Base-by-base conservation (phyloP, 805 yeast species). In the Candida dendrica region DNA sequence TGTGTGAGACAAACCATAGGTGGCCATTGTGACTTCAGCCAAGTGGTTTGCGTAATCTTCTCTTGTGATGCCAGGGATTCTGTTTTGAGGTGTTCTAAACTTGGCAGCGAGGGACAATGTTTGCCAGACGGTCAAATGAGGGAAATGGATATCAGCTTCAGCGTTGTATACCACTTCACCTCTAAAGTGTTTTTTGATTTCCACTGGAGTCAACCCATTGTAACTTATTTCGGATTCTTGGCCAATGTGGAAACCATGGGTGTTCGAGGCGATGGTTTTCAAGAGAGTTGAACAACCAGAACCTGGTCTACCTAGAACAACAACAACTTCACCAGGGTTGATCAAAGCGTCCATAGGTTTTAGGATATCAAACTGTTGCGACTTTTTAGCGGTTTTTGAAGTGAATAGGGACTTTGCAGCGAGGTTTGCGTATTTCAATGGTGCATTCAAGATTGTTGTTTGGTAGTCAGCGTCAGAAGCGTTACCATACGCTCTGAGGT, bases 231-330 rank as follows among this genome's bases (percentile, higher is more conserved):
- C 49, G 3, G 79, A 61, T 24, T 66, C 70, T 17, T 61, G 50
- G 39, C 67, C 74, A 34, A 77, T 53, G 35, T 69, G 58, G 59
- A 73, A 78, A 34, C 83, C 84, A 51, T 75, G 71, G 2, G 82
- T 77, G 37, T 71, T 69, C 27, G 75, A 64, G 34, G 81, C 69
- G 37, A 80, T 60, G 4, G 81, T 65, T 52, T 78, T 78, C 50
- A 79, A 64, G 40, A 78, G 63, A 4, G 85, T 78, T 6, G 84
- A 66, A 51, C 86, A 79, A 35, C 86, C 86, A 31, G 84, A 71
- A 51, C 91, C 91, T 1, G 91, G 91, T 60, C 90, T 74, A 43
- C 93, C 91, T 37, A 84, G 65, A 10, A 84, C 90, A 42, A 83
- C 84, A 5, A 82, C 76, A 37, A 81, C 67, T 47, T 81, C 81